Percentiles rank a stretch among this genome's conserved stretches.
phyloP scores from a whole-genome alignment of 768 basidiomycete species.

The Albatrellus ellisii region DNA sequence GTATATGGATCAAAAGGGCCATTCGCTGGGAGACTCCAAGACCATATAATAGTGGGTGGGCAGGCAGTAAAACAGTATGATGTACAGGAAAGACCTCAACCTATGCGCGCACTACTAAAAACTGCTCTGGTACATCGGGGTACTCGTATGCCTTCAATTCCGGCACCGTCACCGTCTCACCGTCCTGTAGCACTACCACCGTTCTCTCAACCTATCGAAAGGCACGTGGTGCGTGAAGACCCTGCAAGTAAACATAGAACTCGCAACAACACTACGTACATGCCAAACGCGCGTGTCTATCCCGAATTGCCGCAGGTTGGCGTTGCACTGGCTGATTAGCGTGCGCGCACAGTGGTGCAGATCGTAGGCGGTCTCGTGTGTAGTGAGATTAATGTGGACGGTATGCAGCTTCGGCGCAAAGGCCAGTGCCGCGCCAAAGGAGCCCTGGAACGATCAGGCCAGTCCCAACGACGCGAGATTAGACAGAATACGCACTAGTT shows the following conservation, averaged over 20 bases:
- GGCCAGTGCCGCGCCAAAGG: slow-evolving; percentile 29
- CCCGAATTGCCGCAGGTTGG: slow-evolving; percentile 47
- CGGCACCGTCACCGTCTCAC: slow-evolving; percentile 24
- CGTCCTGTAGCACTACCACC: slow-evolving; percentile 25
- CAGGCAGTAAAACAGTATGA: too few species aligned
- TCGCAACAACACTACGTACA: slow-evolving; percentile 26
- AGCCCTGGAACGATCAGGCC: slow-evolving; percentile 20
- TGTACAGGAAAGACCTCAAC: too few species aligned
- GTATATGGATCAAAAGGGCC: too few species aligned
- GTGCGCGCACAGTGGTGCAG: slow-evolving; percentile 16
- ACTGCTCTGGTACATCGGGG: slow-evolving; percentile 59
- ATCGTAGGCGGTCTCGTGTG: slow-evolving; percentile 5
- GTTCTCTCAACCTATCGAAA: slow-evolving; percentile 31
- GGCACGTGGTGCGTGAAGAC: not conserved
- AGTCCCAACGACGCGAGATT: not conserved
- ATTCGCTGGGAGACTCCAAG: too few species aligned
- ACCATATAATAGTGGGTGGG: too few species aligned
- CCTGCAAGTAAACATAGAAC: not conserved
- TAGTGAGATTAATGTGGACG: slow-evolving; percentile 46
- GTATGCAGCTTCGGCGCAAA: slow-evolving; percentile 34
- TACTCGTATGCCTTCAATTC: slow-evolving; percentile 41
- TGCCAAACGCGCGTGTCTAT: slow-evolving; percentile 61
- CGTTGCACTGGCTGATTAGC: slow-evolving; percentile 36
- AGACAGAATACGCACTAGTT: slow-evolving; percentile 27
- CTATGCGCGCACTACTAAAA: slow-evolving; percentile 51